phyloP scores from a whole-genome alignment of 441 rosid species.

The Viola pubescens region DNA sequence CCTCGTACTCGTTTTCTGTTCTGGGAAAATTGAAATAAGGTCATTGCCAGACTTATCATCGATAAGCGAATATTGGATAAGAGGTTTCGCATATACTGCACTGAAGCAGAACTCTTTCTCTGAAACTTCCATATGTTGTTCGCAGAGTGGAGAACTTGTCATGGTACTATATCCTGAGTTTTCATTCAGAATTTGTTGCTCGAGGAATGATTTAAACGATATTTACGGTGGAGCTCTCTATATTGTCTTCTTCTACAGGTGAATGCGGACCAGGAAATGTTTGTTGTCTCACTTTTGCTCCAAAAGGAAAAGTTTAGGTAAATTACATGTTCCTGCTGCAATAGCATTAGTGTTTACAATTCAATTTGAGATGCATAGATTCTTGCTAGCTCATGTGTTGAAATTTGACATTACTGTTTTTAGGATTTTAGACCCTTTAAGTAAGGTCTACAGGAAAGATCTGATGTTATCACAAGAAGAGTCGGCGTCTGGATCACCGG shows the following conservation, averaged over 20 bases:
- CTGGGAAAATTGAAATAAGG: constrained; percentile 83
- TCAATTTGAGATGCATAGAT: no score
- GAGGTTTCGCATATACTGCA: constrained; percentile 51
- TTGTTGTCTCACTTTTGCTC: constrained; percentile 46
- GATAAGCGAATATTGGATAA: constrained; percentile 53
- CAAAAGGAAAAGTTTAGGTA: constrained; percentile 60
- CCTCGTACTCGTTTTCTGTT: constrained; percentile 57
- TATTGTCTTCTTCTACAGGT: constrained; percentile 35
- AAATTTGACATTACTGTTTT: constrained; percentile 3
- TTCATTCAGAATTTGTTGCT: constrained; percentile 11
- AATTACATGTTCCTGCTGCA: no score
- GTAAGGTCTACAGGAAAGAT: constrained; percentile 58
- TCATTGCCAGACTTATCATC: constrained; percentile 64
- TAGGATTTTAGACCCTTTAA: constrained; percentile 50
- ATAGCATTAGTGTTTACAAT: neutral
- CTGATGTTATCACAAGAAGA: constrained; percentile 32
- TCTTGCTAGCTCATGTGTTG: neutral
- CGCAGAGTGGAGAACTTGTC: constrained; percentile 67
- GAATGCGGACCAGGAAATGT: constrained; percentile 71
- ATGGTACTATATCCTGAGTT: constrained; percentile 41
- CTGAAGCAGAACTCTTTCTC: constrained; percentile 40
- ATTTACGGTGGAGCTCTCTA: neutral
- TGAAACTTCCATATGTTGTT: constrained; percentile 48
- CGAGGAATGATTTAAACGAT: neutral
- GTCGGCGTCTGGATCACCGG: constrained; percentile 21